Conservation (phyloP, 1,284 basidiomycete species). For the Inonotus obliquus region DNA sequence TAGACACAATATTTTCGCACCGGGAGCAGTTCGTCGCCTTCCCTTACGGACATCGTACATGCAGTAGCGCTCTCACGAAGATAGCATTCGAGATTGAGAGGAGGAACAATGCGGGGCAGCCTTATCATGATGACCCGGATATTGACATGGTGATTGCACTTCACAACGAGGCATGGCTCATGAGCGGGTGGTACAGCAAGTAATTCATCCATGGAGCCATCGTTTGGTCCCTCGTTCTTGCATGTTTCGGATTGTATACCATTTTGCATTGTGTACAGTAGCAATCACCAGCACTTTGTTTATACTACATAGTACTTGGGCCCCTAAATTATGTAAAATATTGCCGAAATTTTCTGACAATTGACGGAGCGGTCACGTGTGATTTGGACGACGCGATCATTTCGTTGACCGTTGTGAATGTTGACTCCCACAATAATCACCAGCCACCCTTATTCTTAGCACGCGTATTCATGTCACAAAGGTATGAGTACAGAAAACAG, state of each 20-base stretch:
- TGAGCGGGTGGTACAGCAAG: slow-evolving; percentile 20
- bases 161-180: slow-evolving; percentile 20
- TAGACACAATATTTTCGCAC: slow-evolving; percentile 18
- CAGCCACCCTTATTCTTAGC: neutral
- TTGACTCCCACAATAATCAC: neutral
- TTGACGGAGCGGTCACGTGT: neutral
- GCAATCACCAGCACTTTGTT: neutral
- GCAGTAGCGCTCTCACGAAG: slow-evolving; percentile 13
- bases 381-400: neutral
- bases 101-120: slow-evolving; percentile 1
- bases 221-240: neutral
- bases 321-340: neutral
- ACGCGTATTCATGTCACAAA: neutral
- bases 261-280: neutral
- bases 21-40: slow-evolving; percentile 18
- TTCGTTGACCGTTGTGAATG: neutral
- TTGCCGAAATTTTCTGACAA: neutral
- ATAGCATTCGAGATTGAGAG: slow-evolving; percentile 16
- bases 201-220: neutral
- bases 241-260: neutral
- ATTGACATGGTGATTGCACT: slow-evolving; percentile 18
- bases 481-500: neutral
- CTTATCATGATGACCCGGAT: slow-evolving; percentile 9
- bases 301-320: neutral
- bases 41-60: slow-evolving; percentile 15